These are phyloP conservation scores for Talaromyces atroroseus DNA, from an alignment of 2,329 filamentous ascomycete genomes.

Conservation along the genomic window DNA sequence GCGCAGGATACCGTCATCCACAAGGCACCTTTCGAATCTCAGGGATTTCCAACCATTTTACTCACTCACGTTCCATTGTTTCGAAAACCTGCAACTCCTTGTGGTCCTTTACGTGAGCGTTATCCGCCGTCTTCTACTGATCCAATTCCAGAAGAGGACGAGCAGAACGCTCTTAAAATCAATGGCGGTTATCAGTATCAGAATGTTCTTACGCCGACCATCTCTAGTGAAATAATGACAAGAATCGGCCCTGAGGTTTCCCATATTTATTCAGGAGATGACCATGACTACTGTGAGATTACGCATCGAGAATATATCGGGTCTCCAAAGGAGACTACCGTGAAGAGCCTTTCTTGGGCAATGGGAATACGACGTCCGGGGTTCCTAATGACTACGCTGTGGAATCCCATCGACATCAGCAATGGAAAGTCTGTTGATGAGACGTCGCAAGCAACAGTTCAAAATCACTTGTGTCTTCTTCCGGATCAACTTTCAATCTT, in stretches of 20 bases:
- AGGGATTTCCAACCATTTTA: constrained; percentile 77
- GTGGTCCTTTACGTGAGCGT: constrained; percentile 78
- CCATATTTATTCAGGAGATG: constrained; percentile 89
- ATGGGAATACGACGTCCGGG: constrained; percentile 90
- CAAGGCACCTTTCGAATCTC: constrained; percentile 19
- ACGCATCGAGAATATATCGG: constrained; percentile 66
- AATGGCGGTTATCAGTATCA: constrained; percentile 88
- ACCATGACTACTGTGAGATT: constrained; percentile 96
- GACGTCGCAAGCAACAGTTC: constrained; percentile 53
- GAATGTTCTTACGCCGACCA: constrained; percentile 74
- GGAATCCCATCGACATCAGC: constrained; percentile 72
- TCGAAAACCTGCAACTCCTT: constrained; percentile 74
- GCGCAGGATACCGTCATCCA: constrained; percentile 35
- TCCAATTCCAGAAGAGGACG: constrained; percentile 54
- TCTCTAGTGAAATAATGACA: constrained; percentile 70
- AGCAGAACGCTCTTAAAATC: constrained; percentile 73
- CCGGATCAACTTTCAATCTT: constrained; percentile 84
- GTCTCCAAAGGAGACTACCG: constrained; percentile 72
- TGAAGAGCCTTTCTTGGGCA: constrained; percentile 91
- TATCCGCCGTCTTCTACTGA: constrained; percentile 66
- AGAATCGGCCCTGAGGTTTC: constrained; percentile 70
- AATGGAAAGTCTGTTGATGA: constrained; percentile 28
- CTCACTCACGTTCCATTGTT: constrained; percentile 89
- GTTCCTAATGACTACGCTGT: constrained; percentile 81
- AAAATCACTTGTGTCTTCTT: constrained; percentile 84